Evolutionary conservation across 768 basidiomycete species (phyloP), one percentile per base, ranked within the genome.

Genomic region (Lactarius evosmus): DNA sequence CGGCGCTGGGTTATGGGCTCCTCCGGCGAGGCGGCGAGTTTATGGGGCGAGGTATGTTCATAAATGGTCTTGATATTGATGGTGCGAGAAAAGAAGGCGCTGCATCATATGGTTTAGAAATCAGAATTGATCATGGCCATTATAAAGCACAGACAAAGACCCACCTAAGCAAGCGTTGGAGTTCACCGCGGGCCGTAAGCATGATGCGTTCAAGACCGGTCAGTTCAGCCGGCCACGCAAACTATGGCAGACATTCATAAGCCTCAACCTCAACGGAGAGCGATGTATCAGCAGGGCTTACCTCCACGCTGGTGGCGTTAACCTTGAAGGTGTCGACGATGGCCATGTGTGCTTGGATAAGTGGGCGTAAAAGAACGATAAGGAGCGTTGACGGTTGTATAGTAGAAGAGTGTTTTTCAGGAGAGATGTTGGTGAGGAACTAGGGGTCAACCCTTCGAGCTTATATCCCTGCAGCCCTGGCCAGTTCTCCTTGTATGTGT

Each of bases 131-230:
- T 49, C 25, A 34, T 60, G 38, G 40, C 40, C 32, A 4, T 33
- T 19, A 19, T 22, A n/a, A 49, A 4, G 19, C 25, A 56, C 30
- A 30, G 36, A 32, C 17, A 56, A 36, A 7, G n/a, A 62, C 69
- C 19, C 69, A 86, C 88, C 88, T 88, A 27, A 89, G 74, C 17
- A 87, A 74, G 32, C 87, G 79, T 72, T 89, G 88, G 7, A 90
- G 72, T 70, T 89, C 86, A 4, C 88, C 88, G 67, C 86, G 86
- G 0, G 87, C 83, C 38, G 85, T 82, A 32, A 89, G 79, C 60
- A 85, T 82, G 58, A 89, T 82, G 30, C 88, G 81, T 72, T 89
- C 88, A 17, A 88, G 64, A 33, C 85, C 86, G 34, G 81, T 85
- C 4, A 75, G 51, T 27, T 69, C 71, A 1, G 66, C 61, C 0